Conservation (phyloP, 331 rosid species). For the Cydonia oblonga region DNA sequence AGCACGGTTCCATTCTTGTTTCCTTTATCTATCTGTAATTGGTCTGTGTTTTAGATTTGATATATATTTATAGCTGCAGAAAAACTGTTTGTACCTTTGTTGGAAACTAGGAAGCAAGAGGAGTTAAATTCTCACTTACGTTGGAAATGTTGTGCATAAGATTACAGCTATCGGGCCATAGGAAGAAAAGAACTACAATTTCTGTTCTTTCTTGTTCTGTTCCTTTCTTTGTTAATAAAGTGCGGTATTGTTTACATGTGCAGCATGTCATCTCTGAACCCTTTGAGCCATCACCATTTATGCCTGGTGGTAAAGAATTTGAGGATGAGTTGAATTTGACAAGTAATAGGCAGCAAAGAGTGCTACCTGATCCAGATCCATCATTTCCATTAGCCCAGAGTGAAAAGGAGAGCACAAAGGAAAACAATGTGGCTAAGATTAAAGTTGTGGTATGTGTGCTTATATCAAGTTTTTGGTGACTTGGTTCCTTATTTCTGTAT, state of each 20-base stretch:
- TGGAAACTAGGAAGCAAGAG: not conserved
- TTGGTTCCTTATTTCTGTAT: not conserved
- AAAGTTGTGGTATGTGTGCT: slow-evolving; percentile 77
- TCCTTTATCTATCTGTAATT: not conserved
- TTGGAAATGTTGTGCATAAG: not conserved
- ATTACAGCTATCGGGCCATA: not conserved
- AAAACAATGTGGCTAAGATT: slow-evolving; percentile 83
- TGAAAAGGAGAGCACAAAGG: slow-evolving; percentile 72
- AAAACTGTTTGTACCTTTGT: not conserved
- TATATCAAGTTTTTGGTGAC: not conserved
- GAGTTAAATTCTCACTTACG: not conserved
- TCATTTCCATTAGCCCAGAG: slow-evolving; percentile 32
- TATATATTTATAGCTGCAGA: not conserved
- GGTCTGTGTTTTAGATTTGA: not conserved
- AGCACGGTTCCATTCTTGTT: not conserved
- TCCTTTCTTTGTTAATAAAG: slow-evolving; percentile 1
- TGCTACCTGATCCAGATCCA: slow-evolving; percentile 53
- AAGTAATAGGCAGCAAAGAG: slow-evolving; percentile 47
- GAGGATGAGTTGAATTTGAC: slow-evolving; percentile 48
- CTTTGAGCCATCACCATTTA: slow-evolving; percentile 86
- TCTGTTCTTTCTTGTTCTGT: not conserved
- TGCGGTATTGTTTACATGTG: slow-evolving; percentile 9
- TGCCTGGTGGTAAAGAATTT: slow-evolving; percentile 68
- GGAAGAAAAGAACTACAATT: not conserved
- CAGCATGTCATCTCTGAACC: slow-evolving; percentile 89